These are phyloP conservation scores for Gynochthodes officinalis DNA, from an alignment of 257 asterid genomes.

Conservation along the genomic window DNA sequence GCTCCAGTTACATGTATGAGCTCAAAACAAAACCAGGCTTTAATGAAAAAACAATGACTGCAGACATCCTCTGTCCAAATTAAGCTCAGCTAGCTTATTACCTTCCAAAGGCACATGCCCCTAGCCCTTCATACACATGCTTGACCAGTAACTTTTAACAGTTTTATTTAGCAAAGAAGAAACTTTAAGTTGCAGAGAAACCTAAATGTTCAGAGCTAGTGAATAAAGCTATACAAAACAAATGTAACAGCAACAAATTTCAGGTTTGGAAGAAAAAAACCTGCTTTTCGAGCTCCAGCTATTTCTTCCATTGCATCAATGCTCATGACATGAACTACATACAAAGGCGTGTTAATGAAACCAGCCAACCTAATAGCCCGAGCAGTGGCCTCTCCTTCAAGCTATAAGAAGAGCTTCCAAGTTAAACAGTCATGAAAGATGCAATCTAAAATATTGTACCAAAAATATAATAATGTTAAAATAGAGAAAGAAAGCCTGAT, in stretches of 20 bases:
- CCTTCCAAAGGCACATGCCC: neutral
- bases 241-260: neutral
- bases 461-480: neutral
- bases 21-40: neutral
- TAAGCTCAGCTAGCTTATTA: neutral
- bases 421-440: neutral
- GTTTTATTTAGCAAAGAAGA: neutral
- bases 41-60: neutral
- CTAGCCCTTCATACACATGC: neutral
- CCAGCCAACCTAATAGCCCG: conserved; percentile 92
- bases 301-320: conserved; percentile 97
- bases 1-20: neutral
- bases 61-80: neutral
- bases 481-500: neutral
- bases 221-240: neutral
- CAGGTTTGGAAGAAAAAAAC: conserved; percentile 33
- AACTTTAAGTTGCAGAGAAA: neutral
- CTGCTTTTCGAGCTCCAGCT: conserved; percentile 93
- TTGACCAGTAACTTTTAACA: neutral
- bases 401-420: conserved; percentile 41
- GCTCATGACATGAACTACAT: conserved; percentile 98
- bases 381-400: conserved; percentile 95
- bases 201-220: neutral
- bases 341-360: conserved; percentile 88
- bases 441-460: neutral